Evolutionary conservation across 1,284 basidiomycete species (phyloP), one percentile per base, ranked within the genome.

Genomic region (Ceratobasidium sp.): DNA sequence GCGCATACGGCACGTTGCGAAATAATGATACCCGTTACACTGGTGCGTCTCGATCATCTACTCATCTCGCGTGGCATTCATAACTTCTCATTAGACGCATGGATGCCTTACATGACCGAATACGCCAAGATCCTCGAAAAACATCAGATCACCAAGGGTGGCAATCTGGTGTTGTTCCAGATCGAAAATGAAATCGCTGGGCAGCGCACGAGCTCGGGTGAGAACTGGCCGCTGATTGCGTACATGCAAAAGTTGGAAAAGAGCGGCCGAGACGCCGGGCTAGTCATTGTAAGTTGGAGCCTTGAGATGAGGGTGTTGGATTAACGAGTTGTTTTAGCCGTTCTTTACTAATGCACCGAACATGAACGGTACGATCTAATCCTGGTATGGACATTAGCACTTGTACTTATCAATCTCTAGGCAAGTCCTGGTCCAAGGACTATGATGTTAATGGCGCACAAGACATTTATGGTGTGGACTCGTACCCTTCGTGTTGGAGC

Each of bases 341-440:
- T 65, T 70, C 42, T 70, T 65, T 47, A 70, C 69, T 22, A 70
- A 70, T 57, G 69, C 69, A 17, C 69, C 69, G 17, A 70, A 70
- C 15, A 56, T 60, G 60, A 20, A 27, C 52, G 53, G 64, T 67
- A 31, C 34, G 64, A 42, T 10, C 20, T 12, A 47, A 12, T 47
- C 10, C 8, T 12, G n/a, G n/a, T n/a, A n/a, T n/a, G n/a, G 20
- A 15, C 45, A 8, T 6, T 12, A 22, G 22, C 22, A 47, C 45
- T 6, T 6, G 22, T 47, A 20, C 13, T 47, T 47, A 22, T 7
- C 45, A 6, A 20, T 53, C 2, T 40, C 25, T 55, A 67, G 64
- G 69, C 13, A 47, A 49, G 35, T 70, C 69, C 7, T 70, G 69
- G 69, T 67, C 69, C 7, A 70, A 70, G 47, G 69, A 70, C 53